These are phyloP conservation scores for Auricularia sp. DNA, from an alignment of 768 basidiomycete genomes.

Conservation along the genomic window DNA sequence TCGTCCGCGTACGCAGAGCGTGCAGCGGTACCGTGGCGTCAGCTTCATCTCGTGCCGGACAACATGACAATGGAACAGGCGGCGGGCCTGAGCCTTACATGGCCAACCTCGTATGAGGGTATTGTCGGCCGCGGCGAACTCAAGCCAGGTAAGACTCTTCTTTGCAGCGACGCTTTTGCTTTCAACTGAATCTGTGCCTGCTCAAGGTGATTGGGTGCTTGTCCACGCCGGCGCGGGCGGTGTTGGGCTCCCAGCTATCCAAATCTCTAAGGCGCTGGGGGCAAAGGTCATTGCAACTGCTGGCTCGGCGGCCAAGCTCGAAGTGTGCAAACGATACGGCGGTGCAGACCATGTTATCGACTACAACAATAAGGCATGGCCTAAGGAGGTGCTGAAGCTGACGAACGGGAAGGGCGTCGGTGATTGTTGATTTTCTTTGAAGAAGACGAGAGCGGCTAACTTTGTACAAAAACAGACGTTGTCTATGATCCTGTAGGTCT, in stretches of 20 bases:
- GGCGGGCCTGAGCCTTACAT: conserved; percentile 77
- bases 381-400: conserved; percentile 76
- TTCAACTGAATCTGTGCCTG: not conserved
- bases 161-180: not conserved
- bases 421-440: conserved; percentile 11
- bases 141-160: conserved; percentile 47
- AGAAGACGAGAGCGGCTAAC: not conserved
- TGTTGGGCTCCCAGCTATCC: conserved; percentile 71
- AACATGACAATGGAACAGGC: conserved; percentile 77
- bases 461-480: conserved; percentile 32
- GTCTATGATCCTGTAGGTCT: conserved; percentile 82
- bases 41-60: conserved; percentile 59
- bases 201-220: conserved; percentile 72
- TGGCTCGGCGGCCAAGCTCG: conserved; percentile 67
- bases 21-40: conserved; percentile 42
- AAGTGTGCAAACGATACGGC: conserved; percentile 62
- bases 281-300: conserved; percentile 94
- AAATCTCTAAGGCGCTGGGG: conserved; percentile 51
- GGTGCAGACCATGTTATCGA: conserved; percentile 79
- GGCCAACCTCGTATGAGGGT: conserved; percentile 90
- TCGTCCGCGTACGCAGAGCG: conserved; percentile 79
- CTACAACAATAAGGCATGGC: conserved; percentile 71
- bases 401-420: conserved; percentile 77
- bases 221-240: conserved; percentile 95
- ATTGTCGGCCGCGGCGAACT: conserved; percentile 76